Evolutionary conservation across 352 stramenopile species (phyloP), one percentile per base, ranked within the genome.

Genomic region (Phytophthora hybrid): DNA sequence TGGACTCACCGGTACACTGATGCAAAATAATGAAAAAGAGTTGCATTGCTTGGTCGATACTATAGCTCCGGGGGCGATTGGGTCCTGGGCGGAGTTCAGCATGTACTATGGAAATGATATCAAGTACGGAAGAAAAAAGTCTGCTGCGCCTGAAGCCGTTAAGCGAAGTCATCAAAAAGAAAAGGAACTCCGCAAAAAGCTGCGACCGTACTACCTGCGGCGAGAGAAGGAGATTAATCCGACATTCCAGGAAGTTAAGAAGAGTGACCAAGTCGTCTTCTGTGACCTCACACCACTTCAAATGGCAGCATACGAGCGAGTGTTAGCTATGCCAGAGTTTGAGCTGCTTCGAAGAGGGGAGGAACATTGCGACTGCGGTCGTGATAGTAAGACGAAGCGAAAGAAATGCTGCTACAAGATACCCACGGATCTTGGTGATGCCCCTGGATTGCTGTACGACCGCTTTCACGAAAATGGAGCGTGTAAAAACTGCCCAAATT

Each of bases 11-110:
- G 94, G 93, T 10, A 98, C 94, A 19, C 78, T 94, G 49, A 92
- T 97, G 79, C 90, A 97, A 63, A 96, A 96, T 61, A 96, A 96
- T 49, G 84, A 93, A 53, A 93, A 92, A 61, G 89, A 95, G 55
- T 73, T 95, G 1, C 87, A 94, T 52, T 95, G 85, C 44, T 73
- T 95, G 37, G 73, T 95, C 11, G 78, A 94, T 23, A 94, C 86
- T 0, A 92, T 95, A 49, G 82, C 73, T 23, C 88, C 82, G n/a
- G 83, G 79, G 4, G 85, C 87, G 16, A 76, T 95, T 9, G 87
- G 87, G 21, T 83, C 75, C 9, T 90, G 85, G 78, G 69, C 67
- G 11, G 87, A 94, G 37, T 95, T 95, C 59, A 86, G 83, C n/a
- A 70, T 80, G 34, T 94, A 91, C 62, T 95, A 94, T 44, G 86